Conservation (phyloP, 2,329 filamentous ascomycete species). For the Fusarium siculi region DNA sequence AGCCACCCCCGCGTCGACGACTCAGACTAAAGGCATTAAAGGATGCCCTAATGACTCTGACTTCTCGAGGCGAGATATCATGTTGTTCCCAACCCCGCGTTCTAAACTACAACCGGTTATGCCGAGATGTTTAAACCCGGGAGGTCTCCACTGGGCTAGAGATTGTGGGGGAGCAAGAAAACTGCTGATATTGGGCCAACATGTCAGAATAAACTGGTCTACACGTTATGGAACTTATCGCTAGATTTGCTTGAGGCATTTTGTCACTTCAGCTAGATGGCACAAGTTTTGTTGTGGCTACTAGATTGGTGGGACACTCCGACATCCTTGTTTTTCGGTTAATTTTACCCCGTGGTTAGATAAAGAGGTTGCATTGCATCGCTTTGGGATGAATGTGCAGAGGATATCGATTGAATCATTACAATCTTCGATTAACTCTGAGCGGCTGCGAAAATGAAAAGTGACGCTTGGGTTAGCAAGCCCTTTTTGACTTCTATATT, state of each 20-base stretch:
- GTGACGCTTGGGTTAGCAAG: conserved; percentile 49
- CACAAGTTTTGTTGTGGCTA: not conserved
- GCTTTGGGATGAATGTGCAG: not conserved
- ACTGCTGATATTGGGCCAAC: rapidly evolving
- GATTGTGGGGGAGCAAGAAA: not conserved
- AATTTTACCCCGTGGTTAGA: conserved; percentile 22
- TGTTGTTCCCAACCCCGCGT: conserved; percentile 27
- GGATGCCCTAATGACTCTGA: conserved; percentile 15
- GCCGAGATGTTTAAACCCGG: conserved; percentile 18
- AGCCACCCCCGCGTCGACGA: conserved; percentile 30
- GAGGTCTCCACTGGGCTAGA: conserved; percentile 8
- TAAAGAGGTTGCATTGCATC: conserved; percentile 10
- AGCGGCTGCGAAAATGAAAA: conserved; percentile 33
- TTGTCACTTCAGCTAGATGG: not conserved
- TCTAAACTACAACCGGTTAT: conserved; percentile 21
- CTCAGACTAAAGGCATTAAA: not conserved
- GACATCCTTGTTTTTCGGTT: conserved; percentile 22
- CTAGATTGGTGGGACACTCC: not conserved
- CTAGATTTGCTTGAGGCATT: rapidly evolving
- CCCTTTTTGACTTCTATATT: conserved; percentile 53
- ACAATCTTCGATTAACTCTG: not conserved
- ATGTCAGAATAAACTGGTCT: not conserved
- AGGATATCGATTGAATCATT: not conserved
- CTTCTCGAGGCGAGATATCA: conserved; percentile 5
- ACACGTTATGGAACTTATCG: rapidly evolving